Percentiles rank a stretch among this genome's conserved stretches.
These are phyloP conservation scores for Backusella sp. DNA, from an alignment of 192 early-diverging fungal genomes.

Conservation along the genomic window DNA sequence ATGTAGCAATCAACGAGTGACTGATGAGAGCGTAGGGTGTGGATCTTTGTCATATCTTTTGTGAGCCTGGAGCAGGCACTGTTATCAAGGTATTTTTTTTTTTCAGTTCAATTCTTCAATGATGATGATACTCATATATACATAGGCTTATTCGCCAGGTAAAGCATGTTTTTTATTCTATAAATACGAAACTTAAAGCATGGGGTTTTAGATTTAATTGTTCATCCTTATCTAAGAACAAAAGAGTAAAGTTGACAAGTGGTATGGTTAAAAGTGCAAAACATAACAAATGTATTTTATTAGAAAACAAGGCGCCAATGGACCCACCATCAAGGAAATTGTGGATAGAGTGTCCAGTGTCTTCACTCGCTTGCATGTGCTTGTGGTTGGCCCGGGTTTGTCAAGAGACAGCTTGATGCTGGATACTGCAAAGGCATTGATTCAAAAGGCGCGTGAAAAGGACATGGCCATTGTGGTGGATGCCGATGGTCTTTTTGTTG, in stretches of 20 bases:
- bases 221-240: slow-evolving; percentile 80
- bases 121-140: background rate
- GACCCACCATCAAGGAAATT: slow-evolving; percentile 33
- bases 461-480: slow-evolving; percentile 83
- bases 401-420: slow-evolving; percentile 73
- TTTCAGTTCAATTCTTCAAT: background rate
- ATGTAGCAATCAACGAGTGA: background rate
- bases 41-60: slow-evolving; percentile 84
- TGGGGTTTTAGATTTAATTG: slow-evolving; percentile 72
- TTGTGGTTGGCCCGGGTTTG: slow-evolving; percentile 91
- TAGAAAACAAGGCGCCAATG: slow-evolving; percentile 6
- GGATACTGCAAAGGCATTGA: slow-evolving; percentile 60
- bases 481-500: slow-evolving; percentile 85
- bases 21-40: slow-evolving; percentile 49
- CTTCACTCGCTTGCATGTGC: slow-evolving; percentile 73
- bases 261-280: too few relatives aligned
- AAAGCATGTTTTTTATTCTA: background rate
- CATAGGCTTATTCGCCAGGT: slow-evolving; percentile 46
- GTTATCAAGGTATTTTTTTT: slow-evolving; percentile 65
- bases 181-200: background rate
- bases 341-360: slow-evolving; percentile 47
- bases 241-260: slow-evolving; percentile 21
- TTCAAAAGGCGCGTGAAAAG: slow-evolving; percentile 62
- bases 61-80: slow-evolving; percentile 71
- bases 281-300: background rate